Base-by-base conservation (phyloP, 2,329 filamentous ascomycete species). In the Fonsecaea monophora region DNA sequence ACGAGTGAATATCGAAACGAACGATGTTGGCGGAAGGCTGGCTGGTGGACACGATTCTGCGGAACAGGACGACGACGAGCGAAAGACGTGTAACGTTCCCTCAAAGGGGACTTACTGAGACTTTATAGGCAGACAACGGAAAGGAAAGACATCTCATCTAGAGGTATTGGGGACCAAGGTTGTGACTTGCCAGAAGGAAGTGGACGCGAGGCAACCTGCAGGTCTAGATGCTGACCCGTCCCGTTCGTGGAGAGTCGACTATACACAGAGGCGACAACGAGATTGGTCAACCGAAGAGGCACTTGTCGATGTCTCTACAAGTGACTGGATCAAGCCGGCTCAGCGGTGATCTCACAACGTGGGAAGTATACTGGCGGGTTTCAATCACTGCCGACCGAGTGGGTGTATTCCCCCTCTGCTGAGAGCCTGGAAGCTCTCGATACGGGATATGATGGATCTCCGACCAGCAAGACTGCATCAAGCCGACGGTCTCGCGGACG, bases 121-220 rank as follows among this genome's bases (percentile, higher is more conserved):
- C 34, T 60, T 48, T 60, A 60, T 60, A 60, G 57, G 21, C 34
- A 45, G 45, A 32, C 38, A 34, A 21, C 25, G 30, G 45, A 25
- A 15, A 15, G 40, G 25, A 50, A 32, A 18, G 45, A 50, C 40
- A 3, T n/a, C 45, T 30, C n/a, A 3, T 5, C 40, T 42, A 42
- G 37, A 15, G 32, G 18, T 6, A 21, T 12, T 13, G 34, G 9
- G 38, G 13, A 10, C 13, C 12, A 10, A 18, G 18, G 32, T 37
- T 50, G 40, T 6, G 35, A 32, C 34, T 42, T 60, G 40, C 15
- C 57, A 34, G 57, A 40, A 50, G 25, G 25, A 50, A 48, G 42
- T 60, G 45, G 10, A 34, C 50, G 25, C 57, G 32, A 60, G 57
- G 57, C 40, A 50, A 45, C 57, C 48, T 60, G 57, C 57, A 60